Conservation (phyloP, 768 basidiomycete species). For the Cantharellus anzutake region DNA sequence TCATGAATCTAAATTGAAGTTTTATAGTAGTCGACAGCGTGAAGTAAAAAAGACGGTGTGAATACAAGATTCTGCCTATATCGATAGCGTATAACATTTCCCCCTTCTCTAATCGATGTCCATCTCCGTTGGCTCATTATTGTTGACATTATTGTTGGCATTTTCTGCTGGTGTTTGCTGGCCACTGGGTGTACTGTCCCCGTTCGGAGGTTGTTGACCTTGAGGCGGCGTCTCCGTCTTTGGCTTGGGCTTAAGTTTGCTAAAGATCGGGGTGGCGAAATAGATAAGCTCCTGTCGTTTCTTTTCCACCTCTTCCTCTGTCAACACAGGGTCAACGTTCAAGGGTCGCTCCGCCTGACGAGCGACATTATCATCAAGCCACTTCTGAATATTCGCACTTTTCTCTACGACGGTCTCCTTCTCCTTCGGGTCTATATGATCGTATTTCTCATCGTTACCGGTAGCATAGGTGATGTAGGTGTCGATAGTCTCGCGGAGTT, state of each 20-base stretch:
- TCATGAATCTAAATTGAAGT: too few species aligned
- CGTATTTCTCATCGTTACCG: constrained; percentile 63
- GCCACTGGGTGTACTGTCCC: constrained; percentile 28
- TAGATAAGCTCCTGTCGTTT: constrained; percentile 85
- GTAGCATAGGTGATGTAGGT: constrained; percentile 69
- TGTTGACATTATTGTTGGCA: neutral
- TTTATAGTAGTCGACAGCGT: too few species aligned
- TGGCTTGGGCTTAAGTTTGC: constrained; percentile 81
- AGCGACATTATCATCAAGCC: constrained; percentile 85
- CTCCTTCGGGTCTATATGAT: constrained; percentile 82
- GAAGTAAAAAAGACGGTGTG: too few species aligned
- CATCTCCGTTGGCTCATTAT: neutral
- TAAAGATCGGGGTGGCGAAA: constrained; percentile 77
- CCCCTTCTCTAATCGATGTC: neutral
- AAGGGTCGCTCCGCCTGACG: constrained; percentile 78
- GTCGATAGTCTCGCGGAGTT: constrained; percentile 78
- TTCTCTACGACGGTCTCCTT: constrained; percentile 76
- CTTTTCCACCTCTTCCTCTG: constrained; percentile 66
- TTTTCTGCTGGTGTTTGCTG: constrained; percentile 2
- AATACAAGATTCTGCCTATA: too few species aligned
- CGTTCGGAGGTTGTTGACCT: neutral
- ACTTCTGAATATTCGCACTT: constrained; percentile 76
- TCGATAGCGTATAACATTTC: too few species aligned
- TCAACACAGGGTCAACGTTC: constrained; percentile 74
- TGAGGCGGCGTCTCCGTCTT: constrained; percentile 20